Evolutionary conservation across 2,329 filamentous ascomycete species (phyloP).

Genomic region (Curvularia spicifera): DNA sequence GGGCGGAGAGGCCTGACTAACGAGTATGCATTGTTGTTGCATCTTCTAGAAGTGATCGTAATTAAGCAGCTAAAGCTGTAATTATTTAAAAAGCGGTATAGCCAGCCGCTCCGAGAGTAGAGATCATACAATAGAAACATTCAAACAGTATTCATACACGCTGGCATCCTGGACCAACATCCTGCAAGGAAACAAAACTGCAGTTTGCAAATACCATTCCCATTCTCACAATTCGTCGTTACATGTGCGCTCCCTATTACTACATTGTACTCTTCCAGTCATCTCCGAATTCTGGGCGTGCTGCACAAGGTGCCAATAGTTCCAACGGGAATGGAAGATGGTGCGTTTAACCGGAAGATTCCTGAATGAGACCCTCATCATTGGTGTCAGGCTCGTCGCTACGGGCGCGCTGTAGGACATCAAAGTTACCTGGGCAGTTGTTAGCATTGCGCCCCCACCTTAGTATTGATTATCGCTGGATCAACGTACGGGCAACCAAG

Average conservation of each 20-base stretch:
- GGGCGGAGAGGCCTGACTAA: too few species aligned
- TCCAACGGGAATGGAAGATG: neutral
- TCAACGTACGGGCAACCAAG: conserved; percentile 77
- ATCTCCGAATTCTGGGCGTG: neutral
- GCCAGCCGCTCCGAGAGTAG: conserved; percentile 31
- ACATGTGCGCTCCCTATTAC: neutral
- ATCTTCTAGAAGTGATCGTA: too few species aligned
- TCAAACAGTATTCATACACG: conserved; percentile 32
- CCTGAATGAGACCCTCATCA: conserved; percentile 46
- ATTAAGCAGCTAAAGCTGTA: too few species aligned
- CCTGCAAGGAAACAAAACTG: conserved; percentile 13
- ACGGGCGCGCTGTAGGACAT: conserved; percentile 40
- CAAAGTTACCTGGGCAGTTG: conserved; percentile 40
- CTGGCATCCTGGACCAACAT: conserved; percentile 6
- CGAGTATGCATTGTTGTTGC: too few species aligned
- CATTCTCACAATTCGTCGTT: neutral
- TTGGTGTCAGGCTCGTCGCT: conserved; percentile 33
- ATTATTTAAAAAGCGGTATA: conserved; percentile 14
- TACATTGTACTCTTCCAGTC: neutral
- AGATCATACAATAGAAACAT: conserved; percentile 38
- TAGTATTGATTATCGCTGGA: neutral
- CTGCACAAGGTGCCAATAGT: neutral
- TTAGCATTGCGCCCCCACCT: conserved; percentile 8
- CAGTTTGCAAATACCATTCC: conserved; percentile 11
- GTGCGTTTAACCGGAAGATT: conserved; percentile 29